phyloP scores from a whole-genome alignment of 2,329 filamentous ascomycete genomes.

The Diatrype stigma region DNA sequence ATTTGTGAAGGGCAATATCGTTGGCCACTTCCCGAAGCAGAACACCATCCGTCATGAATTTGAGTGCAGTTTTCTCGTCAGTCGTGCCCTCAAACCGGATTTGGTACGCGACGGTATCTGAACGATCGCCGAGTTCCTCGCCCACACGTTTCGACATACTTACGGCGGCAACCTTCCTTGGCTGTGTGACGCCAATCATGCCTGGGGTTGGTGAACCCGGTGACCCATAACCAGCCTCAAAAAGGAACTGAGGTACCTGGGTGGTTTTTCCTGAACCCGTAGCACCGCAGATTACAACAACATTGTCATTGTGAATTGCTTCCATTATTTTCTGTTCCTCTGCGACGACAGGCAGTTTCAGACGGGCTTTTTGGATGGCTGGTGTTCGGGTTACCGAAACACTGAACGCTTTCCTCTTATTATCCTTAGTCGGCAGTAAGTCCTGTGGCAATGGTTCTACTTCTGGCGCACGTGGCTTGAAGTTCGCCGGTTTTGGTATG shows the following conservation, averaged over 20 bases:
- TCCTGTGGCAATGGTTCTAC: conserved; percentile 67
- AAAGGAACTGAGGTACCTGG: conserved; percentile 93
- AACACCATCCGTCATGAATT: conserved; percentile 99
- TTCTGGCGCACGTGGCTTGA: conserved; percentile 63
- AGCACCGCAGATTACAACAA: conserved; percentile 87
- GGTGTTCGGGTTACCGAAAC: conserved; percentile 66
- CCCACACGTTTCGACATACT: conserved; percentile 93
- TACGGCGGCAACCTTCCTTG: conserved; percentile 88
- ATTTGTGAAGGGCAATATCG: conserved; percentile 83
- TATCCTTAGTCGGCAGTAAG: conserved; percentile 56
- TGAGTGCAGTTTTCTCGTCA: conserved; percentile 77
- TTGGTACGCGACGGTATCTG: conserved; percentile 80
- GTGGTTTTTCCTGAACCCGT: conserved; percentile 98
- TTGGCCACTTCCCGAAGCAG: conserved; percentile 85
- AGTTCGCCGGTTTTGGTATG: conserved; percentile 56
- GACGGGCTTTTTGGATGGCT: conserved; percentile 72
- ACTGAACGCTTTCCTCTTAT: conserved; percentile 68
- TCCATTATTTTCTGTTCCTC: conserved; percentile 99
- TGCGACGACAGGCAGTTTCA: conserved; percentile 82
- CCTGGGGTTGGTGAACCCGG: conserved; percentile 75
- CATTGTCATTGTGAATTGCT: conserved; percentile 85
- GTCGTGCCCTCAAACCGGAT: conserved; percentile 91
- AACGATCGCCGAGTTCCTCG: conserved; percentile 75
- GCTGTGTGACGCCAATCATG: conserved; percentile 93
- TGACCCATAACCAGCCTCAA: conserved; percentile 86